Percentiles rank a stretch among this genome's conserved stretches.
These are phyloP conservation scores for Hygrophoropsis aurantiaca DNA, from an alignment of 768 basidiomycete species.

Conservation along the genomic window DNA sequence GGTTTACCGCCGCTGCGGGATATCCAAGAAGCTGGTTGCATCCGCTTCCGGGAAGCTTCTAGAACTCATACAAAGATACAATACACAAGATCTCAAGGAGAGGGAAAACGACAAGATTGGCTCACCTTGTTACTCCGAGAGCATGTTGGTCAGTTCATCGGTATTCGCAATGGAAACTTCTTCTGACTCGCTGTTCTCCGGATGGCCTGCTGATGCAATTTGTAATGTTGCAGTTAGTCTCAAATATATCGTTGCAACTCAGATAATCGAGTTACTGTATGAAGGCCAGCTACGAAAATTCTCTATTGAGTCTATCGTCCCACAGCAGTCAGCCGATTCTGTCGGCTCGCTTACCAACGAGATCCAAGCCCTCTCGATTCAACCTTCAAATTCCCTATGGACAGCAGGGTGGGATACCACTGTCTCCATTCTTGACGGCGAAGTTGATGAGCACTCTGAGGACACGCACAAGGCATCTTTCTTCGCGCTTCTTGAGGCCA, in stretches of 20 bases:
- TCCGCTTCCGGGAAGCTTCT: constrained; percentile 53
- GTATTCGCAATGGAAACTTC: not conserved
- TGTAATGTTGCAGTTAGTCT: constrained; percentile 57
- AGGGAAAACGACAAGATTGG: constrained; percentile 59
- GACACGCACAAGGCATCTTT: constrained; percentile 33
- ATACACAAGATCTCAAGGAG: constrained; percentile 13
- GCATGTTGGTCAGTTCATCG: constrained; percentile 58
- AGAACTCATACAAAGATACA: constrained; percentile 11
- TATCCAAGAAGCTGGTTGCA: constrained; percentile 48
- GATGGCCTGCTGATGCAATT: constrained; percentile 6
- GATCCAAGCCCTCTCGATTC: constrained; percentile 47
- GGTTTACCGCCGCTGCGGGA: constrained; percentile 52
- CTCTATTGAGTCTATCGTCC: constrained; percentile 46
- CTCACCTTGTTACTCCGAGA: constrained; percentile 66
- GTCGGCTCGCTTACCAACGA: constrained; percentile 36
- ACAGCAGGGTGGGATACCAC: constrained; percentile 67
- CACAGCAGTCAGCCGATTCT: constrained; percentile 20
- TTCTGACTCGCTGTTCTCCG: not conserved
- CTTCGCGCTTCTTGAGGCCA: constrained; percentile 8
- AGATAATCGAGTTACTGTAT: constrained; percentile 62
- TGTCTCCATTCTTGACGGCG: constrained; percentile 42
- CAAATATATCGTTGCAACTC: constrained; percentile 62
- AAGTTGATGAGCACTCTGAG: constrained; percentile 20
- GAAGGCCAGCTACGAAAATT: constrained; percentile 63
- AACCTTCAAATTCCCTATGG: constrained; percentile 48